Evolutionary conservation across 2,329 filamentous ascomycete genomes (phyloP).

Genomic region (Colletotrichum incanum): DNA sequence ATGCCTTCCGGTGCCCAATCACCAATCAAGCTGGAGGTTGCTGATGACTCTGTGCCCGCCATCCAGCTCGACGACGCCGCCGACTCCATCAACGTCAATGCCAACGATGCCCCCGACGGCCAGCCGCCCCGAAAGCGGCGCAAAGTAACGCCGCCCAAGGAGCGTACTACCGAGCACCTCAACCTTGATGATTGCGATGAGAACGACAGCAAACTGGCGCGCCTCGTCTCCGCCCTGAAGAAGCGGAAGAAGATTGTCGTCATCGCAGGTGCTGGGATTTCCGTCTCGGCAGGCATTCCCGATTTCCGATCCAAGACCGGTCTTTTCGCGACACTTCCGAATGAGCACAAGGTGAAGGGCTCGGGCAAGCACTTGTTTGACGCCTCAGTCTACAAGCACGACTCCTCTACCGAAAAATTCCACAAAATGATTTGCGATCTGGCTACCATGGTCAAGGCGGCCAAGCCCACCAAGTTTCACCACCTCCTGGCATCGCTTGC

Average conservation of each 20-base stretch:
- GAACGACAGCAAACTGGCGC: conserved; percentile 72
- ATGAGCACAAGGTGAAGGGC: conserved; percentile 90
- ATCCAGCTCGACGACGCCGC: conserved; percentile 49
- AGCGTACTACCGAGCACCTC: conserved; percentile 86
- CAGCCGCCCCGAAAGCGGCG: conserved; percentile 83
- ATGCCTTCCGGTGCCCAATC: conserved; percentile 66
- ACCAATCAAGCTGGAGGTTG: conserved; percentile 62
- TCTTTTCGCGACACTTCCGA: conserved; percentile 87
- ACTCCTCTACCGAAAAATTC: conserved; percentile 89
- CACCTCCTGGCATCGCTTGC: conserved; percentile 93
- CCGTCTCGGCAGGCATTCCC: conserved; percentile 95
- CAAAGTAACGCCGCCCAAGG: conserved; percentile 71
- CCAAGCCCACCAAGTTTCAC: conserved; percentile 90
- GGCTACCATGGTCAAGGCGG: conserved; percentile 82
- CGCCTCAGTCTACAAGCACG: conserved; percentile 96
- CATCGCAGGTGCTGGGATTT: conserved; percentile 96
- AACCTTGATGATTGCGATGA: conserved; percentile 72
- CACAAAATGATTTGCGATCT: conserved; percentile 96
- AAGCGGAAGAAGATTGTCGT: conserved; percentile 98
- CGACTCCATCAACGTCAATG: conserved; percentile 44
- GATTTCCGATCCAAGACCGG: conserved; percentile 95
- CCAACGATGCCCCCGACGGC: conserved; percentile 74
- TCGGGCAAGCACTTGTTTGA: conserved; percentile 98
- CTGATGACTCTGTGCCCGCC: conserved; percentile 48
- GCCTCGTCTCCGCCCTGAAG: conserved; percentile 81